Conservation (phyloP, 805 yeast species). For the Metschnikowia colocasiae region DNA sequence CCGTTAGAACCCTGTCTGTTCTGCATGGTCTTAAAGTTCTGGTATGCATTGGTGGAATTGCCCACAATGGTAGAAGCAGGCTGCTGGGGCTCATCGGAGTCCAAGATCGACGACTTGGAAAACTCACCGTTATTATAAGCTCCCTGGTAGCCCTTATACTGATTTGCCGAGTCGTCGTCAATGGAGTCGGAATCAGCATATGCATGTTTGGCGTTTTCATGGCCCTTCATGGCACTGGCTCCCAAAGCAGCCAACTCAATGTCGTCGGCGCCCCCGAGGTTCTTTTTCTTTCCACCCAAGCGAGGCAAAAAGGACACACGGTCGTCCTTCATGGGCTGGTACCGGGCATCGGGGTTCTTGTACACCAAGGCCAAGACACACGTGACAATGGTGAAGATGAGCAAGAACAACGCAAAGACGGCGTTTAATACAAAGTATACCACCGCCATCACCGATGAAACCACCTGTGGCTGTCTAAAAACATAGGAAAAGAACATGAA, state of each 20-base stretch:
- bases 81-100: conserved; percentile 36
- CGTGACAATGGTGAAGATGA: conserved; percentile 82
- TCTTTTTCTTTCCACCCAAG: conserved; percentile 32
- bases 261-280: conserved; percentile 36
- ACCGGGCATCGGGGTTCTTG: conserved; percentile 91
- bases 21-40: conserved; percentile 21
- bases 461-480: conserved; percentile 79
- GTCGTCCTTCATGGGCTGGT: conserved; percentile 95
- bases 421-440: conserved; percentile 90
- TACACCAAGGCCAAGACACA: conserved; percentile 79
- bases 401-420: conserved; percentile 72
- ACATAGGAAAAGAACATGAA: conserved; percentile 85
- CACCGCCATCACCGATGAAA: conserved; percentile 88
- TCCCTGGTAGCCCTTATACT: conserved; percentile 9
- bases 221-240: conserved; percentile 63
- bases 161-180: conserved; percentile 24
- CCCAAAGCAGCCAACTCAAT: conserved; percentile 73
- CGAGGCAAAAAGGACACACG: conserved; percentile 91
- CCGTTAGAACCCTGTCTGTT: conserved; percentile 5
- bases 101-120: conserved; percentile 14
- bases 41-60: conserved; percentile 30
- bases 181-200: conserved; percentile 31
- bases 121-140: conserved; percentile 13
- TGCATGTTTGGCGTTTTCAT: conserved; percentile 35
- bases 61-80: conserved; percentile 43